Evolutionary conservation across 352 stramenopile genomes (phyloP), one percentile per base, ranked within the genome.

Genomic region (Globisporangium orthogonon): DNA sequence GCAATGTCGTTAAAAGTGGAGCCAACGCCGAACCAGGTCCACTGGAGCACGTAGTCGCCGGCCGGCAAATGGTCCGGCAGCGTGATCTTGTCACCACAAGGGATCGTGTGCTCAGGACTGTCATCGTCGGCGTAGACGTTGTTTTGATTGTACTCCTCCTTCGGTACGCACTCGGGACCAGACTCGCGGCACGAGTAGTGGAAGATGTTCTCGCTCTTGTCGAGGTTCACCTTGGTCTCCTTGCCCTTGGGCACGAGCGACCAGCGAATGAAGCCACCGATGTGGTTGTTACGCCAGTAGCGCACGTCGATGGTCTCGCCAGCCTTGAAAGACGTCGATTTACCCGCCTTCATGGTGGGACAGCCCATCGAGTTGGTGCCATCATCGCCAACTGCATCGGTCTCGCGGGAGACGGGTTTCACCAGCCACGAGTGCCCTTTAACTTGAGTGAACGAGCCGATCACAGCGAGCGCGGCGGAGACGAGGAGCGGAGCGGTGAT

Each of bases 111-210:
- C 47, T 68, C 63, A 6, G 54, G 58, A 2, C 60, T 55, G 47
- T 58, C 66, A 63, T 83, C 75, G 2, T 61, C 61, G 0, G 65
- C 2, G 55, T 62, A 69, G 13, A 37, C 14, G 9, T 59, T 73
- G 56, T 41, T 41, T 15, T 41, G 37, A 10, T 41, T 41, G 37
- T 15, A 10, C 31, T 35, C 31, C 31, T 35, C 31, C 15, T 55
- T 55, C 10, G 70, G 67, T 10, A 82, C 55, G 40, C 70, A 76
- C 33, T 67, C 62, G 29, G 67, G 69, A 15, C 71, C 58, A 9
- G 69, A 74, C 40, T 83, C 75, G 41, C 75, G 75, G 30, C 75
- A 85, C n/a, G 73, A 79, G 66, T 85, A 85, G 55, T 66, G 74
- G 60, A 86, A 83, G 31, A 35, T 35, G 31, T 35, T 35, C 9